A percentile compares a stretch with the other conserved stretches of the same genome.
Conservation (phyloP, 305 asterid genomes). For the Solanum hybrid region DNA sequence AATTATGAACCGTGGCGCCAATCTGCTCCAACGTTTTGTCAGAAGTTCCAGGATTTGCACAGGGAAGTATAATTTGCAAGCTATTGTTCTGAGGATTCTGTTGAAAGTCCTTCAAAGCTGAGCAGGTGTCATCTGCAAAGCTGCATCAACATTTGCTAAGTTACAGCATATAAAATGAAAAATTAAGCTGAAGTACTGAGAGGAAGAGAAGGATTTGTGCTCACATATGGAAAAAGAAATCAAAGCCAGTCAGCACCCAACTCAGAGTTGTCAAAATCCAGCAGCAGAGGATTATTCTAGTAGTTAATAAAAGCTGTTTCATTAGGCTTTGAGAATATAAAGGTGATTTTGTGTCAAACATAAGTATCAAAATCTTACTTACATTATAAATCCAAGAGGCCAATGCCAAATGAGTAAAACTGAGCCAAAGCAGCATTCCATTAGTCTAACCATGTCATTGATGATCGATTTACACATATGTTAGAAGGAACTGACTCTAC, state of each 20-base stretch:
- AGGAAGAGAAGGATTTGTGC: conserved; percentile 3
- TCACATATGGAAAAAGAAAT: conserved; percentile 39
- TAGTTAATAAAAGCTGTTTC: background rate
- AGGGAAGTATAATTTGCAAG: conserved; percentile 30
- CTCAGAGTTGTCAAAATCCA: conserved; percentile 41
- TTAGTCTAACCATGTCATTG: conserved; percentile 32
- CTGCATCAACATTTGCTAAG: conserved; percentile 12
- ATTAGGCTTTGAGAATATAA: background rate
- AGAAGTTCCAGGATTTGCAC: conserved; percentile 20
- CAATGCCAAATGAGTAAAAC: conserved; percentile 35
- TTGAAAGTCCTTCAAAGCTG: conserved; percentile 27
- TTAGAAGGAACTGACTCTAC: conserved; percentile 9
- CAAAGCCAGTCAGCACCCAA: conserved; percentile 44
- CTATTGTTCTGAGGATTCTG: conserved; percentile 30
- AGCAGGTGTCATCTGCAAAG: conserved; percentile 39
- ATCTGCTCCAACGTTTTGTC: conserved; percentile 23
- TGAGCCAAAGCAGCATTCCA: conserved; percentile 44
- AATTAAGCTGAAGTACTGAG: background rate
- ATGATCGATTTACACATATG: conserved; percentile 20
- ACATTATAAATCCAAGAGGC: conserved; percentile 40
- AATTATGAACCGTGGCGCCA: conserved; percentile 28
- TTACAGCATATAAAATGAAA: background rate
- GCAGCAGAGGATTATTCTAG: conserved; percentile 37
- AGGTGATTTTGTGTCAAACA: background rate
- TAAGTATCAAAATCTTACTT: conserved; percentile 9